Evolutionary conservation across 2,329 filamentous ascomycete genomes (phyloP).

Genomic region (Penicillium rolfsii): DNA sequence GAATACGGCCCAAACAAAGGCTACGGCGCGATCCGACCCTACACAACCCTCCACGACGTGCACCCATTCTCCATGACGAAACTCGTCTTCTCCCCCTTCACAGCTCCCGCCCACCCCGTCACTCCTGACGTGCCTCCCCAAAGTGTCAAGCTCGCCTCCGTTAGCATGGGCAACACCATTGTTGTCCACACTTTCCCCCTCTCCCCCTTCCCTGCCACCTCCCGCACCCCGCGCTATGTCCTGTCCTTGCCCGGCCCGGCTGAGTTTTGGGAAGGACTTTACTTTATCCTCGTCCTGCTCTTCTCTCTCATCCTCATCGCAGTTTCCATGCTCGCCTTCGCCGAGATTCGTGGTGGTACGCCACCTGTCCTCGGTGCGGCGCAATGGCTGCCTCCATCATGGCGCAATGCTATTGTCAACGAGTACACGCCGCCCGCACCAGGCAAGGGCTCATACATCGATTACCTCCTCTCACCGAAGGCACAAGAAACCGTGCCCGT

Average conservation of each 20-base stretch:
- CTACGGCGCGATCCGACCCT: constrained; percentile 54
- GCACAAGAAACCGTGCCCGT: background rate
- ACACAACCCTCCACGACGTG: constrained; percentile 58
- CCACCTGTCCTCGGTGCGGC: constrained; percentile 61
- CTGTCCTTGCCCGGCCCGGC: constrained; percentile 64
- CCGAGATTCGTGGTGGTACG: constrained; percentile 64
- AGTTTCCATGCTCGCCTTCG: constrained; percentile 61
- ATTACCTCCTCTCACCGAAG: constrained; percentile 18
- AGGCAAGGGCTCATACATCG: constrained; percentile 23
- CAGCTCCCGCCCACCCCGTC: constrained; percentile 54
- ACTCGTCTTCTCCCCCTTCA: constrained; percentile 55
- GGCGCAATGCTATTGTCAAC: constrained; percentile 48
- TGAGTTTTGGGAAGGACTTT: constrained; percentile 56
- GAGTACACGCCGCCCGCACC: constrained; percentile 41
- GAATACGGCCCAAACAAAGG: constrained; percentile 60
- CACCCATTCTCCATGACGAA: constrained; percentile 64
- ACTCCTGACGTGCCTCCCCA: constrained; percentile 55
- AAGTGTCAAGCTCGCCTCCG: constrained; percentile 76
- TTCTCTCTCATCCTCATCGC: constrained; percentile 66
- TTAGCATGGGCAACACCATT: constrained; percentile 77
- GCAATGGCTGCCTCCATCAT: constrained; percentile 57
- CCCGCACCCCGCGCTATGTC: constrained; percentile 66
- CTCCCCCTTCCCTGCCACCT: constrained; percentile 46
- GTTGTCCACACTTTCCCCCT: constrained; percentile 80
- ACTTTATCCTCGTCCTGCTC: constrained; percentile 61